Conservation (phyloP, 768 basidiomycete genomes). For the Mrakia blollopis region DNA sequence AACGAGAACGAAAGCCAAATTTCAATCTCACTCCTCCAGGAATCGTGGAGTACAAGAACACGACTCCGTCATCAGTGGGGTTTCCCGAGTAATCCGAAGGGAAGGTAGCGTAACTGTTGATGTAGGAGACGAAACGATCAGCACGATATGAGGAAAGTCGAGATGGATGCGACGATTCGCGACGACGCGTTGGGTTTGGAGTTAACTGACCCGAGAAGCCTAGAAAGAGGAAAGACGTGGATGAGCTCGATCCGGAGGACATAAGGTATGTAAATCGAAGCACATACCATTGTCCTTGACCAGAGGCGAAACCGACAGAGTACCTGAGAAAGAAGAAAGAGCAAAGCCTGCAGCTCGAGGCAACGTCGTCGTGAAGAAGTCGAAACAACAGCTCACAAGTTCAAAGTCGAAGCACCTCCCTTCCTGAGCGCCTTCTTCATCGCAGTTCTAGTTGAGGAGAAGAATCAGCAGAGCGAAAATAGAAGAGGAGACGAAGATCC, state of each 20-base stretch:
- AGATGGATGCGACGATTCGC: neutral
- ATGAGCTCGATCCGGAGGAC: neutral
- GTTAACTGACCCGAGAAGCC: neutral
- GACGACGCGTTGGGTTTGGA: neutral
- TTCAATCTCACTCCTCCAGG: neutral
- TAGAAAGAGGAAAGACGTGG: neutral
- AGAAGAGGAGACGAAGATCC: too few species aligned
- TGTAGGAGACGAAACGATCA: neutral
- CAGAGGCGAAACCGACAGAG: neutral
- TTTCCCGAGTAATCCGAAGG: neutral
- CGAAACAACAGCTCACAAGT: neutral
- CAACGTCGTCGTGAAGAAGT: too few species aligned
- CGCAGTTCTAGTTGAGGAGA: neutral
- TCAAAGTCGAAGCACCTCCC: neutral
- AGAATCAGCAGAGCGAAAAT: neutral
- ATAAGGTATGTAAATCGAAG: too few species aligned
- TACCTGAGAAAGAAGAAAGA: neutral
- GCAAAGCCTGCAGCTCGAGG: neutral
- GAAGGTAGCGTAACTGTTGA: neutral
- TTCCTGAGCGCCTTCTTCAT: constrained; percentile 4
- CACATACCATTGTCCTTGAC: neutral
- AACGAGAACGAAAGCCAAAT: neutral
- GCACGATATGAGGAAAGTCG: neutral
- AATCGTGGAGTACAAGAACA: neutral
- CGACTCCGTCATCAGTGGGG: neutral